Evolutionary conservation across 805 yeast genomes (phyloP).

Genomic region (Lipomyces spencermartinsiae): DNA sequence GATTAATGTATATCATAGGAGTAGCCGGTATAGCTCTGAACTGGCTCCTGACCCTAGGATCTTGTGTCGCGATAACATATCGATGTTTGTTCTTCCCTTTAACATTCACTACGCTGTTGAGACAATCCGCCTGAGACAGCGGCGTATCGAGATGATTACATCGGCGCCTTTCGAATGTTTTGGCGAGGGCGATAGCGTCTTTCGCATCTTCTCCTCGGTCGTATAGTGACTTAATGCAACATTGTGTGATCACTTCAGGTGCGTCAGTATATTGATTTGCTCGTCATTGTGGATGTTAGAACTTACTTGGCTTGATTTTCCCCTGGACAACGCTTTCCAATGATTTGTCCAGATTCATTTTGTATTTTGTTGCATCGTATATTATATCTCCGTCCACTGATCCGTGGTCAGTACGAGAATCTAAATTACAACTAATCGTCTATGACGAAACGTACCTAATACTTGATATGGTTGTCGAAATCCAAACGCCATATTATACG

Average conservation of each 20-base stretch:
- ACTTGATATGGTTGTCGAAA: constrained; percentile 95
- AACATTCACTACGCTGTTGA: constrained; percentile 68
- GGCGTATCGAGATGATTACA: constrained; percentile 78
- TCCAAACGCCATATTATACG: constrained; percentile 82
- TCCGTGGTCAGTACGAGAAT: background rate
- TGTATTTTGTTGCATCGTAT: constrained; percentile 65
- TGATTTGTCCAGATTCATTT: constrained; percentile 82
- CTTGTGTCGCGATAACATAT: constrained; percentile 86
- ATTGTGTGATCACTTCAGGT: constrained; percentile 79
- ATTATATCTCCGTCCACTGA: constrained; percentile 79
- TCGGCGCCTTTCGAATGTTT: constrained; percentile 85
- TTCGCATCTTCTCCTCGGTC: constrained; percentile 55
- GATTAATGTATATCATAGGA: constrained; percentile 83
- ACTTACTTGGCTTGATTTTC: constrained; percentile 69
- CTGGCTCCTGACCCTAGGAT: constrained; percentile 67
- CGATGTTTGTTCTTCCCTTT: constrained; percentile 87
- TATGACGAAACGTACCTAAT: constrained; percentile 45
- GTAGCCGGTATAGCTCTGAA: constrained; percentile 85
- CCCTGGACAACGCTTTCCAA: constrained; percentile 81
- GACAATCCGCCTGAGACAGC: constrained; percentile 73
- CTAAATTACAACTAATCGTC: background rate
- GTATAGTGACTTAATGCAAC: constrained; percentile 89
- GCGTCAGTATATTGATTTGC: background rate
- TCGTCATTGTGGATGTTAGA: background rate
- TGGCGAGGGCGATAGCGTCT: constrained; percentile 79